Conservation (phyloP, 139 green algal genomes). For the Trebouxia sp. region DNA sequence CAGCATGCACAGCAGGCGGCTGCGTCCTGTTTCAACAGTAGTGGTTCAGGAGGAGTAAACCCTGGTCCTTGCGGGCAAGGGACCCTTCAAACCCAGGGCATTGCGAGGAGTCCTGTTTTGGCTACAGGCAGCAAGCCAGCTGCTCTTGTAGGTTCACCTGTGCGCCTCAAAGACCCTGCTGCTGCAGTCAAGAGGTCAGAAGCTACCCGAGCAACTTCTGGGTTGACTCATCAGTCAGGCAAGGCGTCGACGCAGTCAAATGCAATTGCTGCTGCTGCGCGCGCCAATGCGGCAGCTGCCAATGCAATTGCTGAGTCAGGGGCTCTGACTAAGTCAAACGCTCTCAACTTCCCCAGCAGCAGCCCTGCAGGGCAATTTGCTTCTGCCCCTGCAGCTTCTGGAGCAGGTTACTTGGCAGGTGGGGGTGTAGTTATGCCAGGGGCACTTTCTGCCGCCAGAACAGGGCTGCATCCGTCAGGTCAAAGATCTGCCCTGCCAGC, state of each 20-base stretch:
- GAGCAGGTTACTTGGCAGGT: background rate
- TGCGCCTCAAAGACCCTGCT: background rate
- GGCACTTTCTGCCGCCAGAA: background rate
- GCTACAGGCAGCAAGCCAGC: background rate
- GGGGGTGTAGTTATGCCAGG: background rate
- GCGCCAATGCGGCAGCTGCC: background rate
- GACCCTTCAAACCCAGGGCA: too few relatives aligned
- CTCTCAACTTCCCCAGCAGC: too few relatives aligned
- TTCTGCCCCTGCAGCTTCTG: background rate
- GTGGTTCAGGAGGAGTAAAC: too few relatives aligned
- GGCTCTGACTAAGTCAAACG: too few relatives aligned
- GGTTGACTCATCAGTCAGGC: background rate
- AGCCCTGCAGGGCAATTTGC: background rate
- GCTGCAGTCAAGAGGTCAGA: background rate
- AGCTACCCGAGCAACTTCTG: background rate
- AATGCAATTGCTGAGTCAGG: slow-evolving; percentile 17
- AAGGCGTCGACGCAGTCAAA: background rate
- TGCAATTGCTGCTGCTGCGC: background rate
- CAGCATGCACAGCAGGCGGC: too few relatives aligned
- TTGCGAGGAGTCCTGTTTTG: too few relatives aligned
- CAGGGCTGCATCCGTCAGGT: background rate
- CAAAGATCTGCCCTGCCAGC: background rate
- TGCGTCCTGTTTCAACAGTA: too few relatives aligned
- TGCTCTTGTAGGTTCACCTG: background rate
- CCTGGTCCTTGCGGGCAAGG: too few relatives aligned